Conservation (phyloP, 2,329 filamentous ascomycete genomes). For the Cryphonectria nitschkei region DNA sequence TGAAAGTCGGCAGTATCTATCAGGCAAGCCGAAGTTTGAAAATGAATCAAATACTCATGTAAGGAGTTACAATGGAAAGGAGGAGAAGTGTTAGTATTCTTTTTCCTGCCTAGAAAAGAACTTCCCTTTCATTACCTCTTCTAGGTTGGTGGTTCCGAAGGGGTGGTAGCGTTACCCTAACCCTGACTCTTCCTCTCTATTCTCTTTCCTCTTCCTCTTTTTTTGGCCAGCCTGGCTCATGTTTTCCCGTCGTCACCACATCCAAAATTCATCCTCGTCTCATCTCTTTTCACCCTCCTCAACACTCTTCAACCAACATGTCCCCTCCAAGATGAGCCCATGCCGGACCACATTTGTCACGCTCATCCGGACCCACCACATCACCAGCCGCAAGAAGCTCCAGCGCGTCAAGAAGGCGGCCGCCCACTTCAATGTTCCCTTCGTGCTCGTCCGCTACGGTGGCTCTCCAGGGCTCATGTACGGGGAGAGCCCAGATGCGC, state of each 20-base stretch:
- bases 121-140: too few species aligned
- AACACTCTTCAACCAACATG: not conserved
- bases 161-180: too few species aligned
- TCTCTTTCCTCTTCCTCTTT: too few species aligned
- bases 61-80: too few species aligned
- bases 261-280: not conserved
- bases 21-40: too few species aligned
- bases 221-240: not conserved
- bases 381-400: conserved; percentile 77
- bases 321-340: conserved; percentile 16
- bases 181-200: too few species aligned
- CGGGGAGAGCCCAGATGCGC: conserved; percentile 62
- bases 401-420: conserved; percentile 64
- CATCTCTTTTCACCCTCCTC: not conserved
- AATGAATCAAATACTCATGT: too few species aligned
- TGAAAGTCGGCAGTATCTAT: too few species aligned
- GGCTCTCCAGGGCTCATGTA: conserved; percentile 79
- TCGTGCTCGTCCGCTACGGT: conserved; percentile 68
- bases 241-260: not conserved
- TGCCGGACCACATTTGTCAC: conserved; percentile 45
- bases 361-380: conserved; percentile 78
- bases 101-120: too few species aligned
- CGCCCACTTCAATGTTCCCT: conserved; percentile 62
- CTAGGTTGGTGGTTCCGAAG: too few species aligned
- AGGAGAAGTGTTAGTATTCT: too few species aligned